These are phyloP conservation scores for Debaryomyces castellii DNA, from an alignment of 805 yeast genomes.

Conservation along the genomic window DNA sequence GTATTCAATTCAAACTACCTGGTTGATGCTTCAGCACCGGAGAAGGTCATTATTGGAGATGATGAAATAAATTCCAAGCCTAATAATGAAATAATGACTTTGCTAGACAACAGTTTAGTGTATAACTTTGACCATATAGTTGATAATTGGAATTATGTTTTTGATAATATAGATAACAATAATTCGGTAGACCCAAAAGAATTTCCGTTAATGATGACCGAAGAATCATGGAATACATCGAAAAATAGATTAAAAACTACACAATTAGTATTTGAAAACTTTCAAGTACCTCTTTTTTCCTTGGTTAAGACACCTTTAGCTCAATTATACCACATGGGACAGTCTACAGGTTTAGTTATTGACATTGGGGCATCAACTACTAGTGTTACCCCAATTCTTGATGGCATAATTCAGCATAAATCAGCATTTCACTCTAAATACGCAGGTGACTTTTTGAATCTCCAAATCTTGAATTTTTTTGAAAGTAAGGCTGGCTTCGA, in stretches of 20 bases:
- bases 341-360: constrained; percentile 73
- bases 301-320: constrained; percentile 76
- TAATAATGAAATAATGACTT: constrained; percentile 52
- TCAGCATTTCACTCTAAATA: constrained; percentile 65
- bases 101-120: constrained; percentile 61
- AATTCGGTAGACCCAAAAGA: constrained; percentile 52
- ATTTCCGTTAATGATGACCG: constrained; percentile 63
- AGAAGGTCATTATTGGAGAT: constrained; percentile 43
- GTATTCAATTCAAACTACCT: constrained; percentile 59
- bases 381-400: constrained; percentile 73
- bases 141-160: constrained; percentile 67
- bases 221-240: constrained; percentile 68
- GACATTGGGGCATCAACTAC: constrained; percentile 75
- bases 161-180: constrained; percentile 43
- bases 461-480: constrained; percentile 55
- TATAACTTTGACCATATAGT: constrained; percentile 74
- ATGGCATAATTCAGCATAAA: constrained; percentile 68
- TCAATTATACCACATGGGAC: constrained; percentile 74
- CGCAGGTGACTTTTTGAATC: constrained; percentile 83
- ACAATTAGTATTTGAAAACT: constrained; percentile 72
- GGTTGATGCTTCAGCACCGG: constrained; percentile 14
- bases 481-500: constrained; percentile 18
- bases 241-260: constrained; percentile 56
- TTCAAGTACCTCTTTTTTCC: constrained; percentile 75
- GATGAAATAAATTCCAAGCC: constrained; percentile 46